Percentiles rank a stretch among this genome's conserved stretches.
phyloP scores from a whole-genome alignment of 108 stramenopile species.

The Skeletonema tropicum region DNA sequence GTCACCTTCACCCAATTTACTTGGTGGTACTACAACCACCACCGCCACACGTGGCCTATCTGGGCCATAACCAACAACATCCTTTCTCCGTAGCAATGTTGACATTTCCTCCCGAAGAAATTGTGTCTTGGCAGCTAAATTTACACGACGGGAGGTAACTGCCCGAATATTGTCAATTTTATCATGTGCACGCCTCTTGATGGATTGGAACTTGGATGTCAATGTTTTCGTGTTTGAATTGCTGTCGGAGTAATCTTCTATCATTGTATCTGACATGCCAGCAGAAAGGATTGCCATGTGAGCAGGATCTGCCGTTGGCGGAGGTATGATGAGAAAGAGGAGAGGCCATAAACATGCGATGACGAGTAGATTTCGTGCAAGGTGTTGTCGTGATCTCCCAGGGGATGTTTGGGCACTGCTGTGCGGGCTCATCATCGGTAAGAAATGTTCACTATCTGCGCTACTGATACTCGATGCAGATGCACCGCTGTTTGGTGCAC shows the following conservation, averaged over 20 bases:
- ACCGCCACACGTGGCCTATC: conserved; percentile 76
- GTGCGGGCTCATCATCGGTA: background rate
- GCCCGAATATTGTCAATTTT: conserved; percentile 24
- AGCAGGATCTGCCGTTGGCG: background rate
- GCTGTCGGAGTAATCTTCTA: background rate
- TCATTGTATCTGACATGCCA: conserved; percentile 9
- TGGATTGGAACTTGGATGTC: background rate
- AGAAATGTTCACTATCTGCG: background rate
- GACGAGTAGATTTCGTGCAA: conserved; percentile 3
- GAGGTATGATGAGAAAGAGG: background rate
- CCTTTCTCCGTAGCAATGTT: conserved; percentile 61
- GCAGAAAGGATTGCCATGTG: conserved; percentile 7
- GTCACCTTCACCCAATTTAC: background rate
- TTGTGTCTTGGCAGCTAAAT: conserved; percentile 7
- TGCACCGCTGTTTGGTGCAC: conserved; percentile 8
- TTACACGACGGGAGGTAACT: background rate
- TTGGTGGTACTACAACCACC: conserved; percentile 56
- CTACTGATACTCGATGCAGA: background rate
- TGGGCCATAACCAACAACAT: conserved; percentile 80
- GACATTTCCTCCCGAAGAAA: conserved; percentile 15
- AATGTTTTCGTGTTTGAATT: background rate
- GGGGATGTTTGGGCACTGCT: background rate
- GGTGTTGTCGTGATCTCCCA: background rate
- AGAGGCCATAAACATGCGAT: conserved; percentile 21
- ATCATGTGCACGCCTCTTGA: conserved; percentile 1